phyloP scores from a whole-genome alignment of 1,284 basidiomycete genomes.

The Tylopilus sp. region DNA sequence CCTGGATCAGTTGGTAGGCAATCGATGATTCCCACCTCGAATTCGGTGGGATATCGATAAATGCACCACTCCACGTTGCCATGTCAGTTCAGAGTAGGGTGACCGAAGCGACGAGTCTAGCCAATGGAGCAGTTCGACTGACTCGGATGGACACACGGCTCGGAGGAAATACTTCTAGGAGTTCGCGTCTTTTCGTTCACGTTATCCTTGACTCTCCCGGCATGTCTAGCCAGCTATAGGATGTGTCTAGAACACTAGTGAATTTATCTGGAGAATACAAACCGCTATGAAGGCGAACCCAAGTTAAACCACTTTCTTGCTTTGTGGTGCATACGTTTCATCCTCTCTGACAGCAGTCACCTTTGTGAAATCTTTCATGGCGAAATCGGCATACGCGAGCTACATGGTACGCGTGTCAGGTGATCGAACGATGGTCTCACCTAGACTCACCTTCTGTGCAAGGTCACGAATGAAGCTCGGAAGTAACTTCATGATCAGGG shows the following conservation, averaged over 20 bases:
- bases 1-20: background rate
- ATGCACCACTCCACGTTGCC: background rate
- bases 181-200: background rate
- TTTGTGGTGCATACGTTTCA: constrained; percentile 28
- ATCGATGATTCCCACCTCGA: background rate
- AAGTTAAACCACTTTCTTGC: constrained; percentile 17
- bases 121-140: background rate
- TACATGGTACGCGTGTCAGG: constrained; percentile 19
- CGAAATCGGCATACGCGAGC: constrained; percentile 46
- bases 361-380: constrained; percentile 46
- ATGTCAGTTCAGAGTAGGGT: background rate
- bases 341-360: constrained; percentile 43
- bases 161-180: background rate
- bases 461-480: constrained; percentile 72
- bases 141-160: background rate
- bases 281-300: background rate
- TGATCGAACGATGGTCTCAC: background rate
- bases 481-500: constrained; percentile 50
- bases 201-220: background rate
- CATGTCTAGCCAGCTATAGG: background rate
- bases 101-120: background rate
- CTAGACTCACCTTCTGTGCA: constrained; percentile 57
- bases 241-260: background rate
- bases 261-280: background rate
- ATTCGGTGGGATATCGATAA: background rate